Conservation (phyloP, 2,329 filamentous ascomycete species). For the Alternaria gaisen region DNA sequence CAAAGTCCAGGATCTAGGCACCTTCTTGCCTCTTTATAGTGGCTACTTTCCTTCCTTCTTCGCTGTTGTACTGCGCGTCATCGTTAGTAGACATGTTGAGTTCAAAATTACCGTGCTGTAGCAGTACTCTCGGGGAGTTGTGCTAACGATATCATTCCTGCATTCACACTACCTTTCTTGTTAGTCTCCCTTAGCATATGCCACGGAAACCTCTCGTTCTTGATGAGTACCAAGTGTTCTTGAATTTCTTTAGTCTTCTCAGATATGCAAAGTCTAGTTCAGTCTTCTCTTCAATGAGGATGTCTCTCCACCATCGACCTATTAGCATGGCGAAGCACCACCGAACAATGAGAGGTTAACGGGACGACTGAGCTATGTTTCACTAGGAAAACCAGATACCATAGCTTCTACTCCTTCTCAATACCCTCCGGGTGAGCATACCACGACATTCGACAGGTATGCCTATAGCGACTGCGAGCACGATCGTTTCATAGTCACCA, state of each 20-base stretch:
- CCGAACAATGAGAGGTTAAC: background rate
- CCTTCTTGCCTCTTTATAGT: background rate
- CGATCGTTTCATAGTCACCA: conserved; percentile 59
- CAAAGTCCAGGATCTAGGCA: background rate
- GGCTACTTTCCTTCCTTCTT: background rate
- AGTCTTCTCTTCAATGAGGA: background rate
- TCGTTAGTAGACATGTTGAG: background rate
- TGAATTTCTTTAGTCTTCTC: background rate
- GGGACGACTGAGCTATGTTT: background rate
- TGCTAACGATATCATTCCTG: background rate
- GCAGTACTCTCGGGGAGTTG: background rate
- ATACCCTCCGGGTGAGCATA: conserved; percentile 8
- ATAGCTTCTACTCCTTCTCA: background rate
- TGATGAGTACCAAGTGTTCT: background rate
- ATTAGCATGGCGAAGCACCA: background rate
- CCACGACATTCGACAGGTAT: conserved; percentile 56
- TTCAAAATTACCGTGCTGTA: background rate
- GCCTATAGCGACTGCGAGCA: background rate
- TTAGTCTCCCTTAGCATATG: background rate
- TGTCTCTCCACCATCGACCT: background rate
- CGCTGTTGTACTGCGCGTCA: background rate
- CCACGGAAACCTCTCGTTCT: no score
- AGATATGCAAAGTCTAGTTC: background rate
- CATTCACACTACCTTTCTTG: background rate
- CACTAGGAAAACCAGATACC: background rate